Base-by-base conservation (phyloP, 2,329 filamentous ascomycete genomes). In the Diaporthe sp. region DNA sequence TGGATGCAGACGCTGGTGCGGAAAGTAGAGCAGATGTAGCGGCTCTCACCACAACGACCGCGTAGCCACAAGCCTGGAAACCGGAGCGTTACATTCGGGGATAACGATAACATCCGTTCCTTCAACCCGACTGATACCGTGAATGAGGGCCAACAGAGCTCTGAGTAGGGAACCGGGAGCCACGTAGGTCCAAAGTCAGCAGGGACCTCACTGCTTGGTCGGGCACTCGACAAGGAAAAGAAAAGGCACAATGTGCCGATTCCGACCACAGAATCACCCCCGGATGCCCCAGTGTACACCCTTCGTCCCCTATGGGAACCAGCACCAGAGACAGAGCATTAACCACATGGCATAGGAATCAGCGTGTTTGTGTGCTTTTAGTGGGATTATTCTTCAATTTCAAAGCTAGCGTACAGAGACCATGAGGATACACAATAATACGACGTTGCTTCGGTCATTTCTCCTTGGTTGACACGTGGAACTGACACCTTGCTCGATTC, bases 1-100 rank as follows among this genome's bases (percentile, higher is more conserved):
- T 79, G 78, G 78, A 74, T 73, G 75, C 47, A 58, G 37, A 58
- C 59, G 4, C 70, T 75, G 4, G 50, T 56, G 30, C 73, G 70
- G 12, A 59, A 50, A n/a, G 63, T 42, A 15, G 32, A 68, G 19
- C 47, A 55, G 19, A 70, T 73, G 70, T 32, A 72, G 42, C 9
- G 12, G 9, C 9, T 2, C 15, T 13, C 37, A 22, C 58, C 12
- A 30, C 55, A 2, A 58, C 55, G 8, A 8, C 51, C 53, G 8
- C 3, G 5, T n/a, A 17, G 4, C 3, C 30, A 13, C 53, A 22
- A 32, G 17, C 51, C 25, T 30, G 0, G 9, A 19, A 30, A 13
- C 51, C 6, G 25, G 25, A n/a, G n/a, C n/a, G n/a, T n/a, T n/a
- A 10, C 2, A 10, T 27, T 53, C 50, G 25, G 25, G 50, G 25